These are phyloP conservation scores for Venturia nashicola DNA, from an alignment of 2,329 filamentous ascomycete species.

Conservation along the genomic window DNA sequence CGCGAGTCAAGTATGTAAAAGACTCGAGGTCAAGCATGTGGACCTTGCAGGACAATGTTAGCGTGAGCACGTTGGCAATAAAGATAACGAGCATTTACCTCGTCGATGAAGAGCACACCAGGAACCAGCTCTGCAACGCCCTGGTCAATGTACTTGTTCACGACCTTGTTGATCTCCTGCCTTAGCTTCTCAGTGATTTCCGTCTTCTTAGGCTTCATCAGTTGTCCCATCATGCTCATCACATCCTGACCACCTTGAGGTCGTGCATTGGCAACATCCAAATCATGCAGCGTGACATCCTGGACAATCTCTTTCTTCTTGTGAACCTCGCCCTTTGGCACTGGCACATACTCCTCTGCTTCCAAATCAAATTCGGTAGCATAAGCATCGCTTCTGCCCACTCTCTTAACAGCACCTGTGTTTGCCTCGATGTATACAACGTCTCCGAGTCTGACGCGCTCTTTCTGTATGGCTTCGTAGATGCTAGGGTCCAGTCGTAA, in stretches of 20 bases:
- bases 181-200: conserved; percentile 98
- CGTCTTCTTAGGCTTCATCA: conserved; percentile 99
- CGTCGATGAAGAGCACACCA: conserved; percentile 95
- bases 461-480: conserved; percentile 98
- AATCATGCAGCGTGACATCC: conserved; percentile 91
- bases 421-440: conserved; percentile 99
- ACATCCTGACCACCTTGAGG: conserved; percentile 97
- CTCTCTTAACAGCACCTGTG: conserved; percentile 93
- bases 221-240: conserved; percentile 99
- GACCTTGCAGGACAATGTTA: conserved; percentile 44
- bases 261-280: conserved; percentile 89
- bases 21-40: conserved; percentile 99
- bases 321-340: conserved; percentile 97
- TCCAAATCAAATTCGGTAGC: conserved; percentile 97
- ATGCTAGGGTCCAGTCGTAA: conserved; percentile 92
- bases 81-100: conserved; percentile 44
- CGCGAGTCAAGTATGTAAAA: conserved; percentile 97
- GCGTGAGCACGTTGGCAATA: conserved; percentile 14
- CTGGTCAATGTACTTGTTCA: conserved; percentile 98
- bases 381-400: conserved; percentile 91
- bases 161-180: conserved; percentile 96
- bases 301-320: conserved; percentile 99
- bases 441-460: conserved; percentile 88
- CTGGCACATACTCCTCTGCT: conserved; percentile 96
- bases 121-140: conserved; percentile 96